Evolutionary conservation across 805 yeast genomes (phyloP), one percentile per base, ranked within the genome.

Genomic region (Zygosaccharomyces kombuchaensis): DNA sequence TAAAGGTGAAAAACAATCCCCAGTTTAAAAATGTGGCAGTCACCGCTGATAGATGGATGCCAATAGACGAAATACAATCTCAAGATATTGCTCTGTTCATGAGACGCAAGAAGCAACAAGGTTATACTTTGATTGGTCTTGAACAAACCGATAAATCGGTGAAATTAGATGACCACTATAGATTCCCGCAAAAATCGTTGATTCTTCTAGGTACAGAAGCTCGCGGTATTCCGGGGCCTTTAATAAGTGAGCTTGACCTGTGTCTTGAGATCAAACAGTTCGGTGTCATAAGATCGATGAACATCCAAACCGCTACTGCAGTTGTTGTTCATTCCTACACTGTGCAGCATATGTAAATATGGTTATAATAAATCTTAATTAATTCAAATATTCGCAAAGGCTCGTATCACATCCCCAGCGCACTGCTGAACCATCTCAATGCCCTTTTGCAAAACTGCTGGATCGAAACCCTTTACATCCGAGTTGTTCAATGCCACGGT

Each of bases 1-100:
- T 82, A 19, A 63, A 74, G 23, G 83, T 87, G 4, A 77, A 77
- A 45, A 68, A 75, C 7, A 76, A 82, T 56, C 74, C 79, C 1
- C 90, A 85, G 48, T 90, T 90, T 69, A 84, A 80, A 58, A 81
- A 73, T 51, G 97, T 93, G 25, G 95, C 97, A 0, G 96, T 90
- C 8, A 88, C 97, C 0, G 96, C 98, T 0, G 97, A 90, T 55
- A 72, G 76, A 47, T 91, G 97, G 97, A 86, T 89, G 93, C 97
- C 97, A 1, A 82, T 90, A 80, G 60, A 70, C 6, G 91, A 89
- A 61, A 95, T 90, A 4, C 75, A 75, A 46, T 52, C 76, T 4
- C 77, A 67, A 0, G 72, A 71, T 2, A 80, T 90, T 35, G 65
- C 70, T 1, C 65, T 63, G 2, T 91, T 70, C 57, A 74, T 91